Base-by-base conservation (phyloP, 2,329 filamentous ascomycete species). In the Beauveria australis region DNA sequence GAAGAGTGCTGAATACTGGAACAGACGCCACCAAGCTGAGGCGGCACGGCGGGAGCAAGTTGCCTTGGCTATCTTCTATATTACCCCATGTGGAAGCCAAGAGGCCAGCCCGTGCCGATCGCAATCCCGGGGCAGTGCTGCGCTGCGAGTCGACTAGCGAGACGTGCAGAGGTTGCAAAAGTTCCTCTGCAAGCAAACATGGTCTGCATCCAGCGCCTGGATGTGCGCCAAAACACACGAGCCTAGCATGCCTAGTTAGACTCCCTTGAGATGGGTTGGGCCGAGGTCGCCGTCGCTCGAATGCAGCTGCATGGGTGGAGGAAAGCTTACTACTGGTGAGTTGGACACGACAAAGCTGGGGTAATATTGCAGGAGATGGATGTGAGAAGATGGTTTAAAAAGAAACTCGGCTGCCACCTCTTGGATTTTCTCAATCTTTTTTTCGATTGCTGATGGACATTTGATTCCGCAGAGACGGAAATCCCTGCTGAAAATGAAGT, bases 51-150 rank as follows among this genome's bases (percentile, higher is more conserved):
- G 8, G 8, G 8, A 9, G 28, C 28, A 30, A 30, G 28, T 9
- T 30, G 8, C 28, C 28, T 30, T 49, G 54, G 55, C 46, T n/a
- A 46, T 24, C 19, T 58, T 58, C 46, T n/a, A 46, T 24, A 28
- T 58, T 58, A 33, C 55, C 46, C 55, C 55, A 58, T 58, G 55
- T 49, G 55, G 33, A 49, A 58, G 46, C 8, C 55, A 48, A 58
- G 44, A 40, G 44, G 55, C 43, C 55, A 49, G 22, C 16, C 43
- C 44, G 44, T 28, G 55, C 30, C 33, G 33, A 58, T 51, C 22
- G 18, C 14, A 6, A 6, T 9, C 16, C 22, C 10, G 8, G 46
- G 44, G 30, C 43, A 30, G n/a, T 28, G n/a, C 43, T 40, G 30
- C 4, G 16, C 22, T 22, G 22, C 26, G 12, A 37, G 12, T 14